Percentiles rank a stretch among this genome's conserved stretches.
Evolutionary conservation across 1,139 yeast genomes (phyloP).

Genomic region (Casaregolazyma lundiana): DNA sequence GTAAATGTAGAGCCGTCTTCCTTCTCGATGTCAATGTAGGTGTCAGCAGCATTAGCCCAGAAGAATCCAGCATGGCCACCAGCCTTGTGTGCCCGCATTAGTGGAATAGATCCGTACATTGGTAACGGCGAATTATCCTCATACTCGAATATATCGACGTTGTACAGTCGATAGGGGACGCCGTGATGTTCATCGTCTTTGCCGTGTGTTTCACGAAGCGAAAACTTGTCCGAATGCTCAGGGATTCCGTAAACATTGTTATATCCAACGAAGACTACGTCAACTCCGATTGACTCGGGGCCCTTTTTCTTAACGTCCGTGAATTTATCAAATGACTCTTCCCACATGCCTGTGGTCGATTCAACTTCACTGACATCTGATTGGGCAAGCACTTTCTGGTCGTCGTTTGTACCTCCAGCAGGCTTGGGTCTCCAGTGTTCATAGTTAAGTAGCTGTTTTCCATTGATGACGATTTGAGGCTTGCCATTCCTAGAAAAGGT

Average conservation of each 20-base stretch:
- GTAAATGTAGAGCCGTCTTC: constrained; percentile 22
- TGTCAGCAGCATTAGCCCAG: constrained; percentile 93
- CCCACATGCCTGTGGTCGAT: constrained; percentile 33
- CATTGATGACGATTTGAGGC: constrained; percentile 58
- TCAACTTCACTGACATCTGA: constrained; percentile 23
- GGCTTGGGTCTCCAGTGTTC: constrained; percentile 64
- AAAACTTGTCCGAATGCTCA: constrained; percentile 82
- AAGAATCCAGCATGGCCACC: constrained; percentile 67
- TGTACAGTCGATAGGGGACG: constrained; percentile 80
- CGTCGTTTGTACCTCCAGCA: constrained; percentile 12
- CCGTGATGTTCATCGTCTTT: constrained; percentile 35
- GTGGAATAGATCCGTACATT: constrained; percentile 93
- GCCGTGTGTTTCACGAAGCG: constrained; percentile 61
- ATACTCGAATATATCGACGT: constrained; percentile 93
- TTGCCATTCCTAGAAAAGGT: constrained; percentile 43
- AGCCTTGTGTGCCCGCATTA: constrained; percentile 65
- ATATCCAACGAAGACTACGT: constrained; percentile 59
- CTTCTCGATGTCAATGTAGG: constrained; percentile 69
- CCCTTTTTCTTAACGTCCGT: constrained; percentile 69
- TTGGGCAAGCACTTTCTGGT: not conserved
- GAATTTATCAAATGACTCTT: constrained; percentile 43
- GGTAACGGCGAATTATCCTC: constrained; percentile 77
- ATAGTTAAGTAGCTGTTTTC: constrained; percentile 60
- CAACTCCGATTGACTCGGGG: constrained; percentile 85
- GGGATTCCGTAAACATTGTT: constrained; percentile 83